Conservation (phyloP, 148 eudicot species). For the Silene conica region DNA sequence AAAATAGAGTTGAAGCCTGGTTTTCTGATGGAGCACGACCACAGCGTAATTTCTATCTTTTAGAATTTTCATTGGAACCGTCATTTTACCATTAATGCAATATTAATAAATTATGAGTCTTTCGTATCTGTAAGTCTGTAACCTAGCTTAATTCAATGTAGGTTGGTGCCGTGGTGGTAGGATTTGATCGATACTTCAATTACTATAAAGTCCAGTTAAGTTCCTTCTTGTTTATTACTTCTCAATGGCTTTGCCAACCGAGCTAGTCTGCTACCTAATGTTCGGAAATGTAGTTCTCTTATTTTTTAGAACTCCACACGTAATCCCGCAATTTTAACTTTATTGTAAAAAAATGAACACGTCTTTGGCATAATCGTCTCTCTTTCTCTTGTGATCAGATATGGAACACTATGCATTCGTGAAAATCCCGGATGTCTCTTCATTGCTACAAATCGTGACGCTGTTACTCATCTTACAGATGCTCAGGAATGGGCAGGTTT, state of each 20-base stretch:
- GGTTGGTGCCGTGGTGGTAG: constrained; percentile 99
- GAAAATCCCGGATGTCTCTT: constrained; percentile 96
- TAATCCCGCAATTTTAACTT: not conserved
- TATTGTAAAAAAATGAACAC: no score
- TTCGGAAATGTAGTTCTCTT: no score
- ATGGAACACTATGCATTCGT: constrained; percentile 89
- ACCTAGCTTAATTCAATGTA: constrained; percentile 24
- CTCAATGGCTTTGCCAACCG: no score
- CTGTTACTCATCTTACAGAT: constrained; percentile 95
- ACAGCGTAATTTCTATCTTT: constrained; percentile 43
- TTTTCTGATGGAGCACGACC: constrained; percentile 85
- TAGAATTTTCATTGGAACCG: not conserved
- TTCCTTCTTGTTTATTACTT: constrained; percentile 11
- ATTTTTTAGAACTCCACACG: no score
- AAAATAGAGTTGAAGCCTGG: constrained; percentile 94
- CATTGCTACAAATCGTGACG: constrained; percentile 97
- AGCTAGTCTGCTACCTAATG: no score
- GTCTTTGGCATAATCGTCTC: not conserved
- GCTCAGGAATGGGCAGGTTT: constrained; percentile 99
- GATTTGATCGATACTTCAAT: constrained; percentile 94
- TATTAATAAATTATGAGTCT: not conserved
- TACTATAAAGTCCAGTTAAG: constrained; percentile 94
- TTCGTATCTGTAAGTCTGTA: constrained; percentile 8
- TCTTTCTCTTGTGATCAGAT: constrained; percentile 41
- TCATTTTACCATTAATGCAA: not conserved